Evolutionary conservation across 2,329 filamentous ascomycete species (phyloP), one percentile per base, ranked within the genome.

Genomic region (Aspergillus japonicus): DNA sequence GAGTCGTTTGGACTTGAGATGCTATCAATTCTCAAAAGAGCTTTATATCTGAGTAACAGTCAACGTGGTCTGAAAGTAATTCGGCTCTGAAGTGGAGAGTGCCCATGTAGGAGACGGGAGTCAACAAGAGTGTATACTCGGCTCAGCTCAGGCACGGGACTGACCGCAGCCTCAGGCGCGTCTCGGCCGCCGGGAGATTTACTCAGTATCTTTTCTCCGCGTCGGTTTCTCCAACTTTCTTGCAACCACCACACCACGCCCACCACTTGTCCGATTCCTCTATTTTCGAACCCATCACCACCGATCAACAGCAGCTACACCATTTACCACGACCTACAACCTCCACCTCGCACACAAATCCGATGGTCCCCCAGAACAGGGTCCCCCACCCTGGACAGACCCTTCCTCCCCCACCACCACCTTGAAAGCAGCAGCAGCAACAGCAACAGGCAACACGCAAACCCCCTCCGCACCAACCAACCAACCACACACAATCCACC

Each of bases 111-210:
- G 26, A 29, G 26, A 29, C 26, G 26, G 7, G 6, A 10, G 26
- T 29, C 7, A 29, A 29, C 7, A 29, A 8, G 26, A 29, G 26
- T 2, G 8, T 2, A 29, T 29, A 8, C 26, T 29, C 7, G 8
- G 26, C 26, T 29, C 26, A 8, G 26, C 26, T 29, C 26, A 8
- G 26, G 26, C 33, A 19, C 16, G 39, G 39, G n/a, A 44, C 11
- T 44, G 39, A 44, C 23, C 23, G 23, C 16, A 16, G 39, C 70
- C 6, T 66, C 68, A 16, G 50, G 54, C 51, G 52, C 54, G 19
- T 29, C 54, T 44, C 42, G 52, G 33, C 52, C 39, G 14, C 35
- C 35, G 35, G 11, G 35, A 12, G 35, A 39, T 14, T 12, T 14
- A 8, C 10, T 5, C 3, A 23, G 23, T 23, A 44, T 44, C 39